These are phyloP conservation scores for Mollisia scopiformis DNA, from an alignment of 2,329 filamentous ascomycete species.

Conservation along the genomic window DNA sequence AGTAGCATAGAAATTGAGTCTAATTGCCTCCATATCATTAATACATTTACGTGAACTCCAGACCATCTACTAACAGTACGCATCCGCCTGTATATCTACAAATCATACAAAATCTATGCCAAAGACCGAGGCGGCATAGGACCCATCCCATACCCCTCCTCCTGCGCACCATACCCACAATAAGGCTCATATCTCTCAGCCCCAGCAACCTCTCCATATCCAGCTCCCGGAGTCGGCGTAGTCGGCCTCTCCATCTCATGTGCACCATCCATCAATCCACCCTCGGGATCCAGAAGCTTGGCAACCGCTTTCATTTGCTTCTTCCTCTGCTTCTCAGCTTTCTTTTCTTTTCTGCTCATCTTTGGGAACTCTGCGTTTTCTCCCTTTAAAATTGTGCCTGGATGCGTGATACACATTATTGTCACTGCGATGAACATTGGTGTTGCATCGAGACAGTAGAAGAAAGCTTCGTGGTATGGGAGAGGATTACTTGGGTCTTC, in stretches of 20 bases:
- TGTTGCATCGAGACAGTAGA: slow-evolving; percentile 47
- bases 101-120: too few relatives aligned
- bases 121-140: too few relatives aligned
- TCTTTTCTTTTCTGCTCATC: neutral
- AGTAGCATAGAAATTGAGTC: too few relatives aligned
- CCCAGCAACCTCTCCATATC: neutral
- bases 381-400: neutral
- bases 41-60: too few relatives aligned
- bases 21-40: too few relatives aligned
- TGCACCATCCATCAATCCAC: neutral
- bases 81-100: too few relatives aligned
- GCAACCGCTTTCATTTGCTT: neutral
- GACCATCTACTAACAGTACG: too few relatives aligned
- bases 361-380: neutral
- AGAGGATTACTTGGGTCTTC: slow-evolving; percentile 41
- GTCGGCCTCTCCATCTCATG: neutral
- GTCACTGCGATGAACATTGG: slow-evolving; percentile 15
- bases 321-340: neutral
- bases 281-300: neutral
- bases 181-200: neutral
- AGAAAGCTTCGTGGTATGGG: slow-evolving; percentile 52
- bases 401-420: neutral
- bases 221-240: neutral
- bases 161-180: neutral
- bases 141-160: too few relatives aligned